Evolutionary conservation across 2,329 filamentous ascomycete species (phyloP).

Genomic region (Ascochyta clinopodiicola): DNA sequence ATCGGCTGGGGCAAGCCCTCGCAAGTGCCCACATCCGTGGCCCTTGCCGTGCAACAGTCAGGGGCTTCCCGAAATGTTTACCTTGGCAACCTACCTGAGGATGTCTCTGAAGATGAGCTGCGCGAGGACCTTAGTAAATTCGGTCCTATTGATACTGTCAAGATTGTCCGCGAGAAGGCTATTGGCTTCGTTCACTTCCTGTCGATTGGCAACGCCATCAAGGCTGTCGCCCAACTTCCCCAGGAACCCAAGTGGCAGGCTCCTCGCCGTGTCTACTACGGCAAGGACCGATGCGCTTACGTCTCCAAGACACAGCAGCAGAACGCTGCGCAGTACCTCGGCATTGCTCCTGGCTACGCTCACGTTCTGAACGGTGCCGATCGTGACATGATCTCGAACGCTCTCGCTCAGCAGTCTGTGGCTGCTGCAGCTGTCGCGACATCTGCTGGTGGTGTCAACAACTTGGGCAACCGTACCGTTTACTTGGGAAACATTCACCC

Average conservation of each 20-base stretch:
- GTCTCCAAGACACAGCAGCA: conserved; percentile 99
- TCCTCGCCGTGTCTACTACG: conserved; percentile 95
- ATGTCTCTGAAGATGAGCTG: conserved; percentile 87
- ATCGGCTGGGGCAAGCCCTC: conserved; percentile 99
- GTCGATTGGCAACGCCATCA: conserved; percentile 97
- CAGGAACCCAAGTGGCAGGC: conserved; percentile 97
- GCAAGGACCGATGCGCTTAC: conserved; percentile 97
- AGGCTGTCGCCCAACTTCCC: conserved; percentile 93
- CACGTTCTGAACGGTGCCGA: conserved; percentile 96
- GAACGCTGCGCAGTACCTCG: conserved; percentile 96
- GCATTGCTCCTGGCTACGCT: conserved; percentile 94
- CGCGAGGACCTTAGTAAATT: conserved; percentile 96
- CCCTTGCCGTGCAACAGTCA: conserved; percentile 96
- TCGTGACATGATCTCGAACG: conserved; percentile 94
- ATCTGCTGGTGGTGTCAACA: conserved; percentile 94
- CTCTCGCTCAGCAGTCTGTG: conserved; percentile 95
- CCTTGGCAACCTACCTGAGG: conserved; percentile 89
- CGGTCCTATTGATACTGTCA: conserved; percentile 94
- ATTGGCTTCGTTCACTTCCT: conserved; percentile 98
- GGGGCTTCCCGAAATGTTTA: conserved; percentile 97
- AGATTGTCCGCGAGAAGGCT: conserved; percentile 96
- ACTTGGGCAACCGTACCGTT: conserved; percentile 95
- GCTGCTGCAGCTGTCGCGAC: conserved; percentile 96
- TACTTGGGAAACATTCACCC: conserved; percentile 99
- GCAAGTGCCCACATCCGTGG: conserved; percentile 95